Evolutionary conservation across 805 yeast species (phyloP).

Genomic region (Kregervanrija delftensis): DNA sequence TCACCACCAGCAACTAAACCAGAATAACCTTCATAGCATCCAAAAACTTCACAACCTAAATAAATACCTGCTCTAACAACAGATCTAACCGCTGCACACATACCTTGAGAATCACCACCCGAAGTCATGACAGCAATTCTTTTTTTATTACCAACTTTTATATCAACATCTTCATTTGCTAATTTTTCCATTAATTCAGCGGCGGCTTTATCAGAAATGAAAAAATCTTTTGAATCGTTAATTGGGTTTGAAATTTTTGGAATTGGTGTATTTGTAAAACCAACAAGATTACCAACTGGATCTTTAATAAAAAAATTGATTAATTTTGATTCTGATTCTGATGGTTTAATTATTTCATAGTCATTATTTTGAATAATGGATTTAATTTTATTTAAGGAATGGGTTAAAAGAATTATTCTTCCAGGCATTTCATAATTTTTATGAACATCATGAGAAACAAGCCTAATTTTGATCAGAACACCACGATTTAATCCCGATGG

Average conservation of each 20-base stretch:
- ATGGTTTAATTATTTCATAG: conserved; percentile 13
- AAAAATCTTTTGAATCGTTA: conserved; percentile 7
- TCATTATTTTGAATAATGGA: conserved; percentile 15
- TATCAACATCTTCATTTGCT: neutral
- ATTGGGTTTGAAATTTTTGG: conserved; percentile 1
- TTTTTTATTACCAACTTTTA: conserved; percentile 9
- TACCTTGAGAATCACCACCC: conserved; percentile 99
- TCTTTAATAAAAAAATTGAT: conserved; percentile 38
- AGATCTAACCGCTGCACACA: conserved; percentile 95
- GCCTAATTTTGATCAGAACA: conserved; percentile 40
- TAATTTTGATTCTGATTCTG: conserved; percentile 3
- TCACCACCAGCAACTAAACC: conserved; percentile 86
- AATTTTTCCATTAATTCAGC: conserved; percentile 1
- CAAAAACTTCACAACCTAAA: conserved; percentile 84
- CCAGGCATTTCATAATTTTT: conserved; percentile 29
- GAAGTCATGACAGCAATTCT: conserved; percentile 92
- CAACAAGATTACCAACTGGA: conserved; percentile 59
- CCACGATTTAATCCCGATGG: conserved; percentile 28
- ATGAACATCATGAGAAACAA: conserved; percentile 31
- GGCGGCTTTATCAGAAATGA: conserved; percentile 4
- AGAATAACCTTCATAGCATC: conserved; percentile 90
- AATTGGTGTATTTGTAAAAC: conserved; percentile 41
- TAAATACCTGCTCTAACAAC: conserved; percentile 89
- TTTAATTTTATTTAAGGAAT: conserved; percentile 27
- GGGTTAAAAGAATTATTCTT: conserved; percentile 34